phyloP scores from a whole-genome alignment of 2,329 filamentous ascomycete genomes.

The Colletotrichum gloeosporioides region DNA sequence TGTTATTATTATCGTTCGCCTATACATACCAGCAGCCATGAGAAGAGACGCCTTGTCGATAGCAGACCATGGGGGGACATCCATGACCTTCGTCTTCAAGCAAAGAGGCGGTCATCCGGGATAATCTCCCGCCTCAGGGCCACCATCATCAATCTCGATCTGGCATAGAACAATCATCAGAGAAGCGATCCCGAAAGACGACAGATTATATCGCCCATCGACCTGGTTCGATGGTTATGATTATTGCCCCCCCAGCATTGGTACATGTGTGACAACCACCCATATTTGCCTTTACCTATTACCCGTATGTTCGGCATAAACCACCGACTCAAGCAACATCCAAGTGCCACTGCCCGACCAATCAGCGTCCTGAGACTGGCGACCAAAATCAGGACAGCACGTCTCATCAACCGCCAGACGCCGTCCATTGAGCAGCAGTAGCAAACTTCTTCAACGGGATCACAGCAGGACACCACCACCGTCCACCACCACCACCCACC shows the following conservation, averaged over 20 bases:
- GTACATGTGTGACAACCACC: neutral
- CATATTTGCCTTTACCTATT: neutral
- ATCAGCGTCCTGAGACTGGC: conserved; percentile 23
- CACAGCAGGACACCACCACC: neutral
- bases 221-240: neutral
- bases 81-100: neutral
- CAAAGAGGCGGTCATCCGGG: neutral
- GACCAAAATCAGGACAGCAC: conserved; percentile 4
- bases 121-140: neutral
- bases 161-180: neutral
- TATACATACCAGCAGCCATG: neutral
- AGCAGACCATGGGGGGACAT: neutral
- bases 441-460: conserved; percentile 14
- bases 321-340: conserved; percentile 10
- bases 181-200: neutral
- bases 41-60: conserved; percentile 8
- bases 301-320: conserved; percentile 8
- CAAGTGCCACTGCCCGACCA: neutral
- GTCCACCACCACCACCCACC: neutral
- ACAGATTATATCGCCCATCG: neutral
- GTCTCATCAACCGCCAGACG: conserved; percentile 27
- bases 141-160: neutral
- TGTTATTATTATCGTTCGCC: neutral
- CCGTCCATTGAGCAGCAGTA: neutral
- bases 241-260: neutral